Base-by-base conservation (phyloP, 2,329 filamentous ascomycete species). In the Paecilomyces sp. region DNA sequence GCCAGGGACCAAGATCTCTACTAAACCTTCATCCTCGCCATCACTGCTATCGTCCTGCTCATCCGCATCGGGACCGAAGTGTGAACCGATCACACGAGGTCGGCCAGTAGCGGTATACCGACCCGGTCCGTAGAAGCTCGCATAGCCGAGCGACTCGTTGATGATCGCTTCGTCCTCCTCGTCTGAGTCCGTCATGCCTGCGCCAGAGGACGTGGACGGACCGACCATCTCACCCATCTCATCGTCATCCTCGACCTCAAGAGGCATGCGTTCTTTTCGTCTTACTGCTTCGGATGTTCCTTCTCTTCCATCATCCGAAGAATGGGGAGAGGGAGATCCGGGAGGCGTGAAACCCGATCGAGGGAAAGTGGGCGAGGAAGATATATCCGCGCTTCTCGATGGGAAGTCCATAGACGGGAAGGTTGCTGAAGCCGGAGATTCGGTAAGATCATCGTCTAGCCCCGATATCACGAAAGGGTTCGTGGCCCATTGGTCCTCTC, bases 71-170 rank as follows among this genome's bases (percentile, higher is more conserved):
- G 74, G 69, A 8, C 71, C 72, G 33, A 71, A 73, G 24, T 73
- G 68, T 24, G 73, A 74, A 33, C 65, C 66, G 11, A 68, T 64
- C 50, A 66, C 61, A 55, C 67, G 70, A 54, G 70, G 66, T 61
- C 65, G 66, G 53, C 64, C 74, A 76, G 56, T 81, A 76, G 69
- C 87, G 51, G 68, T 68, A 58, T 75, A 76, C 56, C 72, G 66
- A 12, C 61, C 67, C 9, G 70, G 63, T 1, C 66, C 85, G 11
- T 85, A 83, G 76, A 88, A 85, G 63, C 85, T 85, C 65, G 88
- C 88, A 60, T 89, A 87, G 13, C 86, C 87, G 74, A 89, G 84
- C 66, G 87, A 86, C 63, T 88, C 85, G 50, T 86, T 84, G 30
- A 85, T 76, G 41, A 77, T 73, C 25, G 74, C 82, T 4, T 85